A percentile compares a stretch with the other conserved stretches of the same genome.
Conservation (phyloP, 176 grass and related monocot genomes). For the Secale cereale region DNA sequence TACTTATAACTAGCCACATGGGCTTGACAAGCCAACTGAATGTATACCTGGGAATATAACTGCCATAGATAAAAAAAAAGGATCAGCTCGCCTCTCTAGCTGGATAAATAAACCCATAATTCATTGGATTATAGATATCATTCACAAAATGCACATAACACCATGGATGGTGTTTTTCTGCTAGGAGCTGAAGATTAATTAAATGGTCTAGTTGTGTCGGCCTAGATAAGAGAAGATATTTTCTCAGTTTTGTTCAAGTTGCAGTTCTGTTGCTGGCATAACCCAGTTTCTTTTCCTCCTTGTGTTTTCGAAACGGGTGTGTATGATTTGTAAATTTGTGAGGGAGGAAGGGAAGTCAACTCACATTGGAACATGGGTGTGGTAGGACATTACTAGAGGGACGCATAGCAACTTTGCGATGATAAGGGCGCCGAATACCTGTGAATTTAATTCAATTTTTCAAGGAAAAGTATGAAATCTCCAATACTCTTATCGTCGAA, state of each 20-base stretch:
- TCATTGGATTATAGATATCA: neutral
- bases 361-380: constrained; percentile 57
- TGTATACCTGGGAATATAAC: constrained; percentile 97
- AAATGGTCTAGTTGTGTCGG: neutral
- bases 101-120: neutral
- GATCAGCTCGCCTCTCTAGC: neutral
- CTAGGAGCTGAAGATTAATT: neutral
- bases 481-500: neutral
- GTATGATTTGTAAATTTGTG: neutral
- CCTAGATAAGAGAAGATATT: too few species aligned
- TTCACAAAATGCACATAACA: neutral
- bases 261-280: neutral
- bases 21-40: constrained; percentile 98
- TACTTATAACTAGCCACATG: constrained; percentile 98
- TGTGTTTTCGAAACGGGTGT: neutral
- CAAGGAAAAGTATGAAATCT: neutral
- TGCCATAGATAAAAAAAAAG: constrained; percentile 33
- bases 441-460: neutral
- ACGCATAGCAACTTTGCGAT: constrained; percentile 88
- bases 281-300: neutral
- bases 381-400: constrained; percentile 72
- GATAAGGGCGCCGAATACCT: constrained; percentile 83
- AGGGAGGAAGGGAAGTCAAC: neutral
- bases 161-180: neutral
- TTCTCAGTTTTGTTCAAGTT: neutral